A percentile compares a stretch with the other conserved stretches of the same genome.
Conservation (phyloP, 345 rosid genomes). For the Dimocarpus longan region DNA sequence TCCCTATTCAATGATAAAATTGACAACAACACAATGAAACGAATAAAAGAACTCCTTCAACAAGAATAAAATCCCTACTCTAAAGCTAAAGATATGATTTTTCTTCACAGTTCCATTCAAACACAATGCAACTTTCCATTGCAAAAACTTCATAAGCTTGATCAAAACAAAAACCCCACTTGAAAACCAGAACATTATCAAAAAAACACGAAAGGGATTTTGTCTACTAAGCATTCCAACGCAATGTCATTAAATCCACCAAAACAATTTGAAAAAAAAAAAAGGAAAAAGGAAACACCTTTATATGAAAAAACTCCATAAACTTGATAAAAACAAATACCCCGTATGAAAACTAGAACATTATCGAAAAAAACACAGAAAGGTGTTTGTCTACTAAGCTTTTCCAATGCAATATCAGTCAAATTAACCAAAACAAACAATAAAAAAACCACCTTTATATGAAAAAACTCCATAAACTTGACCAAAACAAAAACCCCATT, state of each 20-base stretch:
- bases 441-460: not conserved
- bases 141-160: not conserved
- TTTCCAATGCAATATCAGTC: not conserved
- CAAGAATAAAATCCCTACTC: not conserved
- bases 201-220: not conserved
- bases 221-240: not conserved
- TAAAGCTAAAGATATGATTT: not conserved
- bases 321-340: not conserved
- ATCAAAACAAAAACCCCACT: not conserved
- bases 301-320: not conserved
- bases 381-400: not conserved
- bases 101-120: not conserved
- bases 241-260: not conserved
- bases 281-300: not conserved
- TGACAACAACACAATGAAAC: not conserved
- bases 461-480: not conserved
- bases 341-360: not conserved
- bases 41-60: not conserved
- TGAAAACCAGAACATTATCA: not conserved
- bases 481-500: not conserved
- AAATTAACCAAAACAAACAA: not conserved
- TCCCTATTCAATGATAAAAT: conserved; percentile 32
- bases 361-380: not conserved
- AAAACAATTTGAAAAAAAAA: not conserved
- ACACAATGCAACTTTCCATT: not conserved